Percentiles rank a stretch among this genome's conserved stretches.
These are phyloP conservation scores for Leccinum imitatum DNA, from an alignment of 768 basidiomycete species.

Conservation along the genomic window DNA sequence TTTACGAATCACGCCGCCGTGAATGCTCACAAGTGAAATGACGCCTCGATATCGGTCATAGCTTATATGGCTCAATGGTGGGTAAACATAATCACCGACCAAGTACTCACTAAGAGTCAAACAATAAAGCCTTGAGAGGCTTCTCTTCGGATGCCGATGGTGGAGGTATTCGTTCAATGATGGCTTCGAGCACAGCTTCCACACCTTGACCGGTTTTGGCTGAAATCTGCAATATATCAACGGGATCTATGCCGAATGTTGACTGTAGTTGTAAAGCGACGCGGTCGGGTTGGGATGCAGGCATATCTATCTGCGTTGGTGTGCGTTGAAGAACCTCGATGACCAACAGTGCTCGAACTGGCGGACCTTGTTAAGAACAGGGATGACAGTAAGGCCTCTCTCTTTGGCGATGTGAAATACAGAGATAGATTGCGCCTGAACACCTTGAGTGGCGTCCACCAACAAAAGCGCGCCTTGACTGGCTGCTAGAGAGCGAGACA, in stretches of 20 bases:
- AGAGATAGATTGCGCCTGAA: constrained; percentile 96
- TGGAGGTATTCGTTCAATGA: constrained; percentile 82
- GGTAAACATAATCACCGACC: neutral
- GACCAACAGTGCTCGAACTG: neutral
- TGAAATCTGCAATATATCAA: constrained; percentile 75
- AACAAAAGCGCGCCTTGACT: constrained; percentile 87
- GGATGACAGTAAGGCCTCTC: constrained; percentile 77
- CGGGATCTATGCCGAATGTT: constrained; percentile 77
- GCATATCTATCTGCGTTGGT: constrained; percentile 76
- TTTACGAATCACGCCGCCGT: constrained; percentile 78
- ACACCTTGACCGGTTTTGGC: constrained; percentile 93
- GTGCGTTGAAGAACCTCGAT: constrained; percentile 2
- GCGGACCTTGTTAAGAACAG: constrained; percentile 87
- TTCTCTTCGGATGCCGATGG: constrained; percentile 54
- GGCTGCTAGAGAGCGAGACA: constrained; percentile 87
- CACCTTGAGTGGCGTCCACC: constrained; percentile 96
- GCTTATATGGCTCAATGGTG: constrained; percentile 39
- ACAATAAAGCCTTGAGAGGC: constrained; percentile 81
- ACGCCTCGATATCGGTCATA: constrained; percentile 97
- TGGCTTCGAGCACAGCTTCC: constrained; percentile 70
- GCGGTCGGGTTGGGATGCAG: constrained; percentile 80
- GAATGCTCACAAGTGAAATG: constrained; percentile 84
- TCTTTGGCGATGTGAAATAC: constrained; percentile 90
- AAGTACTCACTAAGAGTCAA: constrained; percentile 80
- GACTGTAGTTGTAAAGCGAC: constrained; percentile 80